Conservation (phyloP, 257 asterid genomes). For the Haberlea rhodopensis region DNA sequence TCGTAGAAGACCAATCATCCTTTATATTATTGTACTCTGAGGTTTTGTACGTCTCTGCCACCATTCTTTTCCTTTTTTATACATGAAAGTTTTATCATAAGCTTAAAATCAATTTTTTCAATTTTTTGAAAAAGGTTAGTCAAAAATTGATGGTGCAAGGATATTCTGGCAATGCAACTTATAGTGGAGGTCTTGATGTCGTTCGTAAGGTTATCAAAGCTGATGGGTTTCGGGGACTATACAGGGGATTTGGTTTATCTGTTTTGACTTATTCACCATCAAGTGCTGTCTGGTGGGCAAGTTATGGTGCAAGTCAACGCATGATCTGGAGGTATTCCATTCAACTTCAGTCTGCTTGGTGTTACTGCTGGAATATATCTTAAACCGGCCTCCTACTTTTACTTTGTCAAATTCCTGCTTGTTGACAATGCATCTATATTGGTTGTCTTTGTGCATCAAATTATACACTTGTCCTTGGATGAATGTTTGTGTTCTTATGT, state of each 20-base stretch:
- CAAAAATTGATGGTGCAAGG: conserved; percentile 91
- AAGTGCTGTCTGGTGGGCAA: conserved; percentile 99
- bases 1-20: not conserved
- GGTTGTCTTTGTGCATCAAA: not conserved
- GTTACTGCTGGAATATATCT: conserved; percentile 5
- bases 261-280: conserved; percentile 90
- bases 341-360: conserved; percentile 14
- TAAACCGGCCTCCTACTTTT: conserved; percentile 6
- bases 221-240: conserved; percentile 89
- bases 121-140: conserved; percentile 70
- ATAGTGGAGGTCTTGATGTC: conserved; percentile 88
- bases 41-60: not conserved
- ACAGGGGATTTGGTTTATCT: conserved; percentile 95
- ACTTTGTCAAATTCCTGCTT: conserved; percentile 12
- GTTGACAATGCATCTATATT: conserved; percentile 8
- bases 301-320: conserved; percentile 98
- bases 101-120: conserved; percentile 15
- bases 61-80: conserved; percentile 8
- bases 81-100: not conserved
- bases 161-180: conserved; percentile 71
- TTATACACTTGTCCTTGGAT: not conserved
- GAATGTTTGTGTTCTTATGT: not conserved
- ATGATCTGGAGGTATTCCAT: conserved; percentile 70
- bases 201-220: conserved; percentile 73
- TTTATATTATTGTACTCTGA: not conserved